Conservation (phyloP, 352 stramenopile species). For the Phytophthora quininea region DNA sequence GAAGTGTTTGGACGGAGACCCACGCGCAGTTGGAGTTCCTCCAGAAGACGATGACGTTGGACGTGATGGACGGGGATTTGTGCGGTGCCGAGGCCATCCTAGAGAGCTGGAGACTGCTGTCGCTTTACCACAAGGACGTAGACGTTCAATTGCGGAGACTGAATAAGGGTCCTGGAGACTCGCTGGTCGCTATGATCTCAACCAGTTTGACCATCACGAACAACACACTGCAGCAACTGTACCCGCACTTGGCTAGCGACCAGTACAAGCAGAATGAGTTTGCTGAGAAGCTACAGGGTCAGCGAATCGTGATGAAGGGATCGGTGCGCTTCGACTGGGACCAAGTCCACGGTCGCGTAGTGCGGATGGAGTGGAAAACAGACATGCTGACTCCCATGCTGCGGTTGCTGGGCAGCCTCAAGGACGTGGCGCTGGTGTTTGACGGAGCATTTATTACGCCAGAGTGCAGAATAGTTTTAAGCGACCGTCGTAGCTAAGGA, state of each 20-base stretch:
- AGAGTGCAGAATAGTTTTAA: neutral
- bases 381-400: slow-evolving; percentile 16
- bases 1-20: neutral
- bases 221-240: slow-evolving; percentile 11
- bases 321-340: slow-evolving; percentile 29
- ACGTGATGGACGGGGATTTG: slow-evolving; percentile 18
- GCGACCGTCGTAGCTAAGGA: neutral
- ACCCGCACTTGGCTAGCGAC: slow-evolving; percentile 12
- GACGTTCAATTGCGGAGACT: slow-evolving; percentile 16
- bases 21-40: slow-evolving; percentile 24
- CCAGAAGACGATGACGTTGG: slow-evolving; percentile 6
- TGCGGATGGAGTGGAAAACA: slow-evolving; percentile 7
- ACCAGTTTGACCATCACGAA: slow-evolving; percentile 18
- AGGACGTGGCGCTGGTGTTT: slow-evolving; percentile 8
- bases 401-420: slow-evolving; percentile 2
- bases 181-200: slow-evolving; percentile 4
- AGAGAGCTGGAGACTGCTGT: slow-evolving; percentile 21
- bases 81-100: slow-evolving; percentile 14
- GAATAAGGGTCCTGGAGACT: neutral
- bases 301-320: slow-evolving; percentile 12
- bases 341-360: neutral
- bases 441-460: neutral
- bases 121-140: slow-evolving; percentile 3
- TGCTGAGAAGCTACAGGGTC: slow-evolving; percentile 6
- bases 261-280: slow-evolving; percentile 1